Conservation (phyloP, 805 yeast species). For the Pichia californica region DNA sequence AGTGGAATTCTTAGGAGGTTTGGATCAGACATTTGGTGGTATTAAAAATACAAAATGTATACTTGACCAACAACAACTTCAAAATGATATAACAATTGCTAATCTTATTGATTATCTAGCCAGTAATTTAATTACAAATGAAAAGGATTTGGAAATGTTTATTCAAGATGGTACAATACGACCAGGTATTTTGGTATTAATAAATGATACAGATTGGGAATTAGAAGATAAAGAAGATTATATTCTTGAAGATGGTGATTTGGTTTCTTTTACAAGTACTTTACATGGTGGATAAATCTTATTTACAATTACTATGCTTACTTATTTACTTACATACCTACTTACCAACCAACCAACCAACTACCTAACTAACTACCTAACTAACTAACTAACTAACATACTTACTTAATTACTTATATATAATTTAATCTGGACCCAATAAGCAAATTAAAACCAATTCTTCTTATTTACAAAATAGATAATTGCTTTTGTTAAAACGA, state of each 20-base stretch:
- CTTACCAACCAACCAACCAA: neutral
- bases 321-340: too few relatives aligned
- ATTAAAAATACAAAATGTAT: constrained; percentile 31
- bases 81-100: constrained; percentile 28
- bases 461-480: too few relatives aligned
- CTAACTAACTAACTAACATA: too few relatives aligned
- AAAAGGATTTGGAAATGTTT: constrained; percentile 65
- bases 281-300: constrained; percentile 79
- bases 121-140: constrained; percentile 47
- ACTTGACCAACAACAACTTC: constrained; percentile 14
- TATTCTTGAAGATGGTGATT: constrained; percentile 68
- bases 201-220: constrained; percentile 97
- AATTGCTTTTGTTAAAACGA: too few relatives aligned
- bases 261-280: constrained; percentile 83
- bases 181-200: constrained; percentile 87
- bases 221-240: constrained; percentile 83
- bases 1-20: constrained; percentile 62
- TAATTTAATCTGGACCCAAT: too few relatives aligned
- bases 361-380: too few relatives aligned
- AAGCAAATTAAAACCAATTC: too few relatives aligned
- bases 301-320: neutral
- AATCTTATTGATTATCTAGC: constrained; percentile 54
- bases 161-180: constrained; percentile 77
- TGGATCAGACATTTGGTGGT: constrained; percentile 69
- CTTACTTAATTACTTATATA: too few relatives aligned